phyloP scores from a whole-genome alignment of 2,329 filamentous ascomycete species.

The Epichloe uncinata region DNA sequence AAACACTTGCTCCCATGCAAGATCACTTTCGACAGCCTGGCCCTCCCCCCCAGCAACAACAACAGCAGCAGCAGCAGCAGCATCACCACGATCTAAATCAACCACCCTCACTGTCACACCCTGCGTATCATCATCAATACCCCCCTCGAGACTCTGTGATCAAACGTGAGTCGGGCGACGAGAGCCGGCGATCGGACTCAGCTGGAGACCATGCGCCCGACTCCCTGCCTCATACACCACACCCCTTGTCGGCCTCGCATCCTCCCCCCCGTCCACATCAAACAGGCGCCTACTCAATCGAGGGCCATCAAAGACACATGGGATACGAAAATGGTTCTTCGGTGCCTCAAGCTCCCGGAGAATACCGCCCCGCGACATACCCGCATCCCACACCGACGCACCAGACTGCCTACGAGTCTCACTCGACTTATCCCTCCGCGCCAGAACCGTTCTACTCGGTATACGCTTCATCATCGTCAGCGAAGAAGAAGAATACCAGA shows the following conservation, averaged over 20 bases:
- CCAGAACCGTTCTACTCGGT: slow-evolving; percentile 27
- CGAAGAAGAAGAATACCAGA: slow-evolving; percentile 50
- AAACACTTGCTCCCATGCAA: slow-evolving; percentile 40
- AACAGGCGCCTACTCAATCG: slow-evolving; percentile 23
- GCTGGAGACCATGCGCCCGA: slow-evolving; percentile 30
- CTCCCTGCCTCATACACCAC: slow-evolving; percentile 18
- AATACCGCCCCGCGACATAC: slow-evolving; percentile 28
- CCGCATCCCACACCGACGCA: slow-evolving; percentile 28
- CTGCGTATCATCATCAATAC: slow-evolving; percentile 30
- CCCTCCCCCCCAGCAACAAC: not conserved
- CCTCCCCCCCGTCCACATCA: slow-evolving; percentile 15
- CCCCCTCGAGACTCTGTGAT: slow-evolving; percentile 37
- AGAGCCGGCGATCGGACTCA: slow-evolving; percentile 39
- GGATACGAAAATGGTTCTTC: slow-evolving; percentile 35
- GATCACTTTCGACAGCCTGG: slow-evolving; percentile 30
- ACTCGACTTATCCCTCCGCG: slow-evolving; percentile 17
- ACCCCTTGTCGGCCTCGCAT: slow-evolving; percentile 19
- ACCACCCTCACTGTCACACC: slow-evolving; percentile 31
- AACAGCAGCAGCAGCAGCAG: slow-evolving; percentile 10
- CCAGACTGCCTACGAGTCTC: slow-evolving; percentile 25
- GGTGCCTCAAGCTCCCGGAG: slow-evolving; percentile 31
- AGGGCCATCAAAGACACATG: slow-evolving; percentile 38
- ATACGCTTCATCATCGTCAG: slow-evolving; percentile 27
- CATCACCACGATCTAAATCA: slow-evolving; percentile 11
- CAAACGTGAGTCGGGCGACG: slow-evolving; percentile 42